These are phyloP conservation scores for Paraphaeosphaeria sporulosa DNA, from an alignment of 2,329 filamentous ascomycete species.

Conservation along the genomic window DNA sequence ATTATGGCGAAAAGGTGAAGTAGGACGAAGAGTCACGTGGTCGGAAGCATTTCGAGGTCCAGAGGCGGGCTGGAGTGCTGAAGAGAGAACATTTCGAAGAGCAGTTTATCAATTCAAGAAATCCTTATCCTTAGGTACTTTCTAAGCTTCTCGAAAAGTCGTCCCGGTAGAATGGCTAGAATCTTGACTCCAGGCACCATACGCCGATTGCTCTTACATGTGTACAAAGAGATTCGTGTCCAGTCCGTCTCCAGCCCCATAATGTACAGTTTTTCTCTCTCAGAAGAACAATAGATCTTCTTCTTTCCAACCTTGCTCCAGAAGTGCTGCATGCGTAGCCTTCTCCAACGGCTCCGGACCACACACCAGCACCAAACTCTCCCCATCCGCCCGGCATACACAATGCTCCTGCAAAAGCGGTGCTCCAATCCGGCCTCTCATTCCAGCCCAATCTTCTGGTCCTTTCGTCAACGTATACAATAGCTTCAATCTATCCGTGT, in stretches of 20 bases:
- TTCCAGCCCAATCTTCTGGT: slow-evolving; percentile 70
- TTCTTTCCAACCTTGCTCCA: slow-evolving; percentile 73
- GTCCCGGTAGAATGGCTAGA: neutral
- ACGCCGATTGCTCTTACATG: neutral
- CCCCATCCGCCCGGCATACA: slow-evolving; percentile 56
- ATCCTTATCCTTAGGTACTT: too few relatives aligned
- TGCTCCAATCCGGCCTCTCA: slow-evolving; percentile 70
- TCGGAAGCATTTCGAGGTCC: too few relatives aligned
- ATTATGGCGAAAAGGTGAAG: neutral
- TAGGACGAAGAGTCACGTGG: neutral
- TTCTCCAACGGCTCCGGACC: slow-evolving; percentile 80
- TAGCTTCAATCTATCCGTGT: slow-evolving; percentile 67
- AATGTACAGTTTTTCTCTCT: neutral
- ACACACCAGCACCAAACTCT: slow-evolving; percentile 75
- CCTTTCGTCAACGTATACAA: slow-evolving; percentile 74
- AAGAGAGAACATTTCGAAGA: too few relatives aligned
- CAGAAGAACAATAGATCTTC: slow-evolving; percentile 80
- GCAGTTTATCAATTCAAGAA: too few relatives aligned
- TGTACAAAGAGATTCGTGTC: neutral
- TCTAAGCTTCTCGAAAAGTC: too few relatives aligned
- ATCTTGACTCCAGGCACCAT: neutral
- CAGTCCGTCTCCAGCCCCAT: neutral
- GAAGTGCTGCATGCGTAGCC: slow-evolving; percentile 64
- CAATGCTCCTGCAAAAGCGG: slow-evolving; percentile 68
- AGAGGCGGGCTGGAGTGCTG: too few relatives aligned